A percentile compares a stretch with the other conserved stretches of the same genome.
Conservation (phyloP, 108 stramenopile species). For the Phaeodactylum tricornutum region DNA sequence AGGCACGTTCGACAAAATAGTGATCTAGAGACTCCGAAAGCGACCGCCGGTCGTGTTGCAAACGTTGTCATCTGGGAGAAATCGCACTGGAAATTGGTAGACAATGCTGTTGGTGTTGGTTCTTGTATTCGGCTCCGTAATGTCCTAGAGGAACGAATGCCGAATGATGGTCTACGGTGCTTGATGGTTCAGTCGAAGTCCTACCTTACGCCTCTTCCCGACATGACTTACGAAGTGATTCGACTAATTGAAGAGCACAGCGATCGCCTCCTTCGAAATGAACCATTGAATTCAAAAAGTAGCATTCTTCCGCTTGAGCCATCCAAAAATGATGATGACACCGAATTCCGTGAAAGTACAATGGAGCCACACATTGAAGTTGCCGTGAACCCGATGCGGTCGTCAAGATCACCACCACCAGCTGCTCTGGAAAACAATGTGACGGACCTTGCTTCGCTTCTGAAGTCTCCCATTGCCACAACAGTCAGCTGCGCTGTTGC, state of each 20-base stretch:
- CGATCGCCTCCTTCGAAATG: slow-evolving; percentile 24
- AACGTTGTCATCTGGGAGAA: slow-evolving; percentile 75
- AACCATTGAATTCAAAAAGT: slow-evolving; percentile 36
- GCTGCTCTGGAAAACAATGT: too few species aligned
- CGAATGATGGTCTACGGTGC: slow-evolving; percentile 14
- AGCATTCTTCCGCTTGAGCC: slow-evolving; percentile 42
- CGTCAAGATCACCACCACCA: too few species aligned
- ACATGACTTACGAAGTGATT: slow-evolving; percentile 46
- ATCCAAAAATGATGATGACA: too few species aligned
- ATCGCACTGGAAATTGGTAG: slow-evolving; percentile 58
- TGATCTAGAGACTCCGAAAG: slow-evolving; percentile 14
- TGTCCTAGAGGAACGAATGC: slow-evolving; percentile 27
- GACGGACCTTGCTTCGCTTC: too few species aligned
- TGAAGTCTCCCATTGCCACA: too few species aligned
- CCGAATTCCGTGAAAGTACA: too few species aligned
- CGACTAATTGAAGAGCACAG: slow-evolving; percentile 42
- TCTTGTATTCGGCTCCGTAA: slow-evolving; percentile 72
- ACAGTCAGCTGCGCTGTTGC: too few species aligned
- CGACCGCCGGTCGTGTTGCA: slow-evolving; percentile 61
- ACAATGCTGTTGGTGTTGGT: slow-evolving; percentile 34
- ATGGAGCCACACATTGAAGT: too few species aligned
- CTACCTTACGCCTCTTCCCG: slow-evolving; percentile 56
- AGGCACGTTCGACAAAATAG: background rate
- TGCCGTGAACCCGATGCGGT: too few species aligned
- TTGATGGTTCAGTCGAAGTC: slow-evolving; percentile 40